Conservation (phyloP, 169 alveolate genomes). For the Eimeria tenella region DNA sequence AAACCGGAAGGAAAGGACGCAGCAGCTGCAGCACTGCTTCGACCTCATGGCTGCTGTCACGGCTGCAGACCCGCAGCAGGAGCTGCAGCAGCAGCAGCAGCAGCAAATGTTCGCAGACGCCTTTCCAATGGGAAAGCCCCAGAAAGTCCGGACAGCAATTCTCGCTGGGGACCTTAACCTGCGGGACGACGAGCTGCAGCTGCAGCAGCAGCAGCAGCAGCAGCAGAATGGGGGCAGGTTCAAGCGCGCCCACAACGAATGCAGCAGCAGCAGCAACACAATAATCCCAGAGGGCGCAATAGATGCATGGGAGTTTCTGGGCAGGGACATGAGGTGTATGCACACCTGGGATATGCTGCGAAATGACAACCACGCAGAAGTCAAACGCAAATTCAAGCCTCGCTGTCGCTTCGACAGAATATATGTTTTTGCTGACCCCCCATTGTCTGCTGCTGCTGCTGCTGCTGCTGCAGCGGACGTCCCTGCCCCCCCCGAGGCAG, state of each 20-base stretch:
- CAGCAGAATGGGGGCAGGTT: not conserved
- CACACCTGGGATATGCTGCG: slow-evolving; percentile 78
- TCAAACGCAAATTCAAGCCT: not conserved
- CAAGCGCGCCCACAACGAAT: not conserved
- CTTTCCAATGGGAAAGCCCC: slow-evolving; percentile 12
- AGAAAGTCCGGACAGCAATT: slow-evolving; percentile 49
- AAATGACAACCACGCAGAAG: slow-evolving; percentile 70
- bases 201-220: slow-evolving; percentile 41
- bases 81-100: slow-evolving; percentile 49
- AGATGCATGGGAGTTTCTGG: slow-evolving; percentile 73
- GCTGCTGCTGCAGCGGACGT: not conserved
- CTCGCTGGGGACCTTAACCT: slow-evolving; percentile 76
- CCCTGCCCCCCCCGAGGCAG: not conserved
- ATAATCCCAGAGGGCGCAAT: not conserved
- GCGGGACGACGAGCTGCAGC: slow-evolving; percentile 69
- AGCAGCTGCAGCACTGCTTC: slow-evolving; percentile 63
- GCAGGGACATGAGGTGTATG: slow-evolving; percentile 39
- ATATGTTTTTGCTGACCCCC: not conserved
- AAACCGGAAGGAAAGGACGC: not conserved
- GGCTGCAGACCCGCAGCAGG: slow-evolving; percentile 33
- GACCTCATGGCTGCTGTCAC: slow-evolving; percentile 26
- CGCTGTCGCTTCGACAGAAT: slow-evolving; percentile 66
- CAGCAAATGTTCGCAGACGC: slow-evolving; percentile 4
- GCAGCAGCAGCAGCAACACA: slow-evolving; percentile 16
- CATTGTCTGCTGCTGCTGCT: not conserved